Base-by-base conservation (phyloP, 805 yeast species). In the Starmerella vitae region DNA sequence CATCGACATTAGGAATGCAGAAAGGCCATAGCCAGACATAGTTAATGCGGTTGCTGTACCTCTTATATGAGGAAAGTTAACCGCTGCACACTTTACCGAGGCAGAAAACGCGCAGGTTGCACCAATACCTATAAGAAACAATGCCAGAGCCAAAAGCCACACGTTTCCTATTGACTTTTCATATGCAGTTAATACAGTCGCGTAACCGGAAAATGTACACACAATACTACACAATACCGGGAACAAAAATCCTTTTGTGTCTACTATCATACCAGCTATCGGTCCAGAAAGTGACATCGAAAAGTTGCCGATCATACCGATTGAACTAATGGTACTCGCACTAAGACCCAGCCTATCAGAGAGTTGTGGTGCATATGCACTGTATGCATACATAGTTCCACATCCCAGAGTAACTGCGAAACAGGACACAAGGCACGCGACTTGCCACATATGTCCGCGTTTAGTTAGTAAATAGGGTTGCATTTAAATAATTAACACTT, bases 31-130 rank as follows among this genome's bases (percentile, higher is more conserved):
- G 33, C 78, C 68, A 1, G 86, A 76, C 55, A 79, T 66, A 2
- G 88, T 85, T 32, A 79, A 63, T 0, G 84, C 72, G 0, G 91
- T 76, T 3, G 91, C 86, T 8, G 78, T 64, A 2, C 91, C 93
- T 39, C 82, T 59, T 28, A 69, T 62, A 31, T 69, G 64, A 0
- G 93, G 88, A 52, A 74, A 78, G 33, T 69, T 65, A 30, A 78
- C 62, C 19, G 85, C 83, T 42, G 84, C 76, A 52, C 85, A 78
- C 53, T 80, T 80, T 52, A 80, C 69, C 43, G 76, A 65, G 8
- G 79, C 74, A 14, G 74, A 66, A 52, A 72, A 73, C 29, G 79
- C 67, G 41, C 71, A 70, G 0, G 86, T 76, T 25, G 81, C 72
- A 0, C 91, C 91, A 3, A 64, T 50, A 0, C 88, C 88, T n/a